Base-by-base conservation (phyloP, 2,329 filamentous ascomycete species). In the Dactylellina drechsleri region DNA sequence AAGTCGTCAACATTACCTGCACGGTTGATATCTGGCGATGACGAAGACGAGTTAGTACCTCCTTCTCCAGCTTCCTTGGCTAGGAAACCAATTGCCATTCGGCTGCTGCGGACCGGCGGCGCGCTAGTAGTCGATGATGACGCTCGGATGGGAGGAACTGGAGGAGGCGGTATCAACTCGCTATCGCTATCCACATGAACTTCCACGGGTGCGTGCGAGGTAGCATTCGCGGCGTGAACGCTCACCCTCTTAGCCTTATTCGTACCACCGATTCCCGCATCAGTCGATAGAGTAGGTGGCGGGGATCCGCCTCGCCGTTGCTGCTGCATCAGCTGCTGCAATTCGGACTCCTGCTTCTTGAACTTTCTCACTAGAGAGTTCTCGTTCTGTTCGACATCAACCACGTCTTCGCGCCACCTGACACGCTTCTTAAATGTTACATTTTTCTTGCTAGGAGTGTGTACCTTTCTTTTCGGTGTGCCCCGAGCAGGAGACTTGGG, bases 361-460 rank as follows among this genome's bases (percentile, higher is more conserved):
- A 95, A 94, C 1, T 94, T 97, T 83, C 92, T 92, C 80, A 94
- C 92, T 80, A 94, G 97, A 81, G 98, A 95, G 53, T 75, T 75
- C 43, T 75, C 71, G 59, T 56, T 75, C 53, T 75, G 71, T 41
- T 76, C 72, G 23, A 93, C 93, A 60, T 94, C 89, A 80, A 96
- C 91, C 1, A 90, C 92, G 79, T 98, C 95, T 79, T 96, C 93
- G 71, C 92, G 89, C 95, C 95, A 99, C 77, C 94, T 88, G 4
- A 99, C 94, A 53, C 87, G 90, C 74, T 93, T 88, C 82, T 92
- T 92, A 66, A 75, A 75, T 81, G 81, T 6, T 83, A 80, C 6
- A 81, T 81, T 47, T 83, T 87, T 88, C 84, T 88, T 89, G 65
- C 72, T 75, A 60, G 77, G 77, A 79, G 78, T 62, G 70, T 77